Evolutionary conservation across 2,329 filamentous ascomycete genomes (phyloP).

Genomic region (Hypomyces rosellus): DNA sequence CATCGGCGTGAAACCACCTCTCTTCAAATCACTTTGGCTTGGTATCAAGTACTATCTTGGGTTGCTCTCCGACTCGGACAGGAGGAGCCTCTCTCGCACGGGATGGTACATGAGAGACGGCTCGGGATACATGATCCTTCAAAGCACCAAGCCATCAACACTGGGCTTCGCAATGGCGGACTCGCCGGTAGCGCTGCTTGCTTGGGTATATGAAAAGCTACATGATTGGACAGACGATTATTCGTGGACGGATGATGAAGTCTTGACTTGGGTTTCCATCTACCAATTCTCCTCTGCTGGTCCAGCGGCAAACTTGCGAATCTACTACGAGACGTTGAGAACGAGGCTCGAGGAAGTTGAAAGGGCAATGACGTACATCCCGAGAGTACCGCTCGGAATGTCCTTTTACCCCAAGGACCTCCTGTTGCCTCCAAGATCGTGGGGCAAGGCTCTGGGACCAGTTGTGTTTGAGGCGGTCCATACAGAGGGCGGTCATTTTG

Average conservation of each 20-base stretch:
- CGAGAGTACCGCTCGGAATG: conserved; percentile 38
- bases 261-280: conserved; percentile 67
- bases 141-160: conserved; percentile 65
- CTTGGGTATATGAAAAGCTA: conserved; percentile 79
- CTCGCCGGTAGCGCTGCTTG: conserved; percentile 61
- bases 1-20: conserved; percentile 30
- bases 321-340: conserved; percentile 65
- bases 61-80: conserved; percentile 35
- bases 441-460: conserved; percentile 52
- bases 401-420: conserved; percentile 55
- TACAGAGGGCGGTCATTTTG: conserved; percentile 53
- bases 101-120: conserved; percentile 54
- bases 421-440: conserved; percentile 45
- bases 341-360: conserved; percentile 17
- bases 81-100: conserved; percentile 42
- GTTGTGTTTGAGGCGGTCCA: conserved; percentile 51
- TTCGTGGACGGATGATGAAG: conserved; percentile 68
- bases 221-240: conserved; percentile 70
- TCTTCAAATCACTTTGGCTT: conserved; percentile 47
- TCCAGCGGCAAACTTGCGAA: conserved; percentile 58
- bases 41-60: conserved; percentile 48
- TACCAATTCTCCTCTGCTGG: conserved; percentile 67
- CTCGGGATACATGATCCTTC: conserved; percentile 23
- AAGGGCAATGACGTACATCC: conserved; percentile 22
- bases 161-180: conserved; percentile 64